Base-by-base conservation (phyloP, 257 asterid genomes). In the Parsonsia alboflavescens region DNA sequence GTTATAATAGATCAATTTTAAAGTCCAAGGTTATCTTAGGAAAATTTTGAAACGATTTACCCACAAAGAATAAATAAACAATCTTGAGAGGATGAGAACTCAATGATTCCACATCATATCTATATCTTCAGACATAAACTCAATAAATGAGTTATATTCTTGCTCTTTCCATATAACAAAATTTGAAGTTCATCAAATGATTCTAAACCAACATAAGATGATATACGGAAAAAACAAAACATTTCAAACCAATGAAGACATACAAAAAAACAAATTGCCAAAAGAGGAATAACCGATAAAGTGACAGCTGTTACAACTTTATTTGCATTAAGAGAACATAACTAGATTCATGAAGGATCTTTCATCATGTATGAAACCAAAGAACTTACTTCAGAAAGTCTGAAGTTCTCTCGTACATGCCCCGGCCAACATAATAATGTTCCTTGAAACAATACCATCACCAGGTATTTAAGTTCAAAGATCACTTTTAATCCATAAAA, bases 391-490 rank as follows among this genome's bases (percentile, higher is more conserved):
- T 95, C 68, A 89, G 78, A 86, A 86, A 90, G 85, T 91, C 97
- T 30, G 96, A 88, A 71, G 97, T 90, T 77, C 90, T 80, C 86
- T 95, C 99, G 63, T 89, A 92, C 99, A 95, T 89, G 86, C 98
- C 99, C 50, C 97, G 93, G 65, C 99, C 99, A 66, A 92, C 97
- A 83, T 89, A 95, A 86, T 92, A 90, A 78, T 95, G 98, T 81
- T 95, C 98, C 98, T 95, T 75, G 59, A 82, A 78, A 53, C n/a
- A 73, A 64, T 7, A 22, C 42, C 5, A 21, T 41, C 10, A 80
- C n/a, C 56, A 5, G 71, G 53, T 28, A 74, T 73, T 68, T 77
- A 65, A 50, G 75, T 70, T 15, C 49, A 73, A 45, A 16, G 12
- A 63, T 44, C 70, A 73, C 12, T 57, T 54, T 30, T 68, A 70